Evolutionary conservation across 106 monocot genomes (phyloP), one percentile per base, ranked within the genome.

Genomic region (Alisma plantagoaquatica): DNA sequence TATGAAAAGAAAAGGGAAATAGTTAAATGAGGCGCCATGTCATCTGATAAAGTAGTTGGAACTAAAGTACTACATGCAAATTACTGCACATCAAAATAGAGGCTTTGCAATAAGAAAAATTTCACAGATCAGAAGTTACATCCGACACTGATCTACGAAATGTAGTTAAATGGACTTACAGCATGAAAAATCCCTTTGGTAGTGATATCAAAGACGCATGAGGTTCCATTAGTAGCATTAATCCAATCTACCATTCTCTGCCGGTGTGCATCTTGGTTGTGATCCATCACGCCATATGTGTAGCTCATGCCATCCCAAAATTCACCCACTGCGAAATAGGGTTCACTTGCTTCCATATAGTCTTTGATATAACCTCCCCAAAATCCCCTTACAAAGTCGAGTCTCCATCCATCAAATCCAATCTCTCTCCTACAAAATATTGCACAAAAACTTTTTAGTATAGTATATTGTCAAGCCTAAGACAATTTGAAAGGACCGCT

Each of bases 341-440:
- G 81, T 66, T 77, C 57, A 62, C 57, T 92, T 29, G 85, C 80
- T 73, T 85, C 85, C 51, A 92, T 0, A 57, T 92, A 92, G 49
- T 92, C 85, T 56, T 86, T 82, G 23, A 92, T 81, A 78, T 92
- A 92, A 51, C 91, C 91, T 59, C 91, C 91, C 91, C 91, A 92
- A 41, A 92, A 92, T 14, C 91, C 91, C 41, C 91, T 75, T 44
- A 75, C 81, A 73, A 92, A 92, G 59, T 92, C 91, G 51, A 92
- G 72, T 45, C 91, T 75, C 91, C 91, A 92, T 2, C 91, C 91
- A 75, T 92, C 91, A 67, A 78, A 92, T 35, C 91, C 91, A 66
- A 92, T 70, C 69, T 92, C 91, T 62, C 73, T 68, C 60, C 91
- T 92, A n/a, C n/a, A n/a, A n/a, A n/a, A n/a, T n/a, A n/a, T n/a